A percentile compares a stretch with the other conserved stretches of the same genome.
Conservation (phyloP, 768 basidiomycete genomes). For the Pleurotus tuoliensis region DNA sequence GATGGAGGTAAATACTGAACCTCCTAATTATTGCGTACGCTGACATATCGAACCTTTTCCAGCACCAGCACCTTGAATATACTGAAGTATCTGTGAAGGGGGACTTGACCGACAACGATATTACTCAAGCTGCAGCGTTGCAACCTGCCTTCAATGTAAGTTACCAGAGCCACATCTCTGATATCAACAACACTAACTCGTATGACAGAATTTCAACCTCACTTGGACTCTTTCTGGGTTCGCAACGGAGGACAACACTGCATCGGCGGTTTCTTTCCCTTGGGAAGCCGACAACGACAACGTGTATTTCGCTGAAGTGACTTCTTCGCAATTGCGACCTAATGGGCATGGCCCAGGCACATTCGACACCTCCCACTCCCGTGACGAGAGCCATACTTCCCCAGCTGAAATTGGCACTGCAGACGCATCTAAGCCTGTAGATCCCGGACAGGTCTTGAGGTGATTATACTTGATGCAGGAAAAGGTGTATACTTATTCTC, state of each 20-base stretch:
- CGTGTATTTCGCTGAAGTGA: slow-evolving; percentile 36
- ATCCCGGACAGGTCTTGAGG: slow-evolving; percentile 21
- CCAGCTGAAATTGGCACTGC: neutral
- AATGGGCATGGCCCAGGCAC: slow-evolving; percentile 34
- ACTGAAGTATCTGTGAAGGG: slow-evolving; percentile 32
- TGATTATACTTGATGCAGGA: neutral
- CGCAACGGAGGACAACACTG: slow-evolving; percentile 24
- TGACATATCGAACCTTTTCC: neutral
- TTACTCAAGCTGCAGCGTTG: slow-evolving; percentile 24
- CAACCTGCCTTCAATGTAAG: slow-evolving; percentile 24
- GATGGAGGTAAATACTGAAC: slow-evolving; percentile 18
- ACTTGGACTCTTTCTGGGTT: slow-evolving; percentile 39
- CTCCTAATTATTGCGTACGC: neutral
- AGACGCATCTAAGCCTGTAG: slow-evolving; percentile 19
- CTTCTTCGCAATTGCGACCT: slow-evolving; percentile 26
- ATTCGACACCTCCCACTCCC: slow-evolving; percentile 18
- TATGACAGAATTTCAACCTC: slow-evolving; percentile 24
- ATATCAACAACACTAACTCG: neutral
- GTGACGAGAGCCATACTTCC: neutral
- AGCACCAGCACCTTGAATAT: slow-evolving; percentile 31
- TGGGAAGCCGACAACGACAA: slow-evolving; percentile 28
- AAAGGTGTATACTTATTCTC: neutral
- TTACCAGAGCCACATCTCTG: neutral
- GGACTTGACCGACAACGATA: slow-evolving; percentile 28
- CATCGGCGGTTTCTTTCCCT: slow-evolving; percentile 26